Percentiles rank a stretch among this genome's conserved stretches.
Conservation (phyloP, 169 alveolate species). For the Plasmodium coatneyi region DNA sequence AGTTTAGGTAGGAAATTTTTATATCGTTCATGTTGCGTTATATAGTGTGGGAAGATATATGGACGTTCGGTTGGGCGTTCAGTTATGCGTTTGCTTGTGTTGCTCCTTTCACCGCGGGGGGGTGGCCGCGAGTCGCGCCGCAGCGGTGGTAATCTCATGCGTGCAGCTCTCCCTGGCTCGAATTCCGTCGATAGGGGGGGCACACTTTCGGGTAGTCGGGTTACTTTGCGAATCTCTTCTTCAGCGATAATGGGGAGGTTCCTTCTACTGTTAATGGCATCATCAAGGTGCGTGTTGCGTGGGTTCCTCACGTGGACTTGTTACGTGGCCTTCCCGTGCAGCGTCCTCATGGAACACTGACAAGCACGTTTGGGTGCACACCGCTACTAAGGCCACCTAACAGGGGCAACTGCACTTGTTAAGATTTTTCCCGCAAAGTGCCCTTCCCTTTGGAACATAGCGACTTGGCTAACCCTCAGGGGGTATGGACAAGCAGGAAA, state of each 20-base stretch:
- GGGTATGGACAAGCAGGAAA: neutral
- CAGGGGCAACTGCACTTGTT: neutral
- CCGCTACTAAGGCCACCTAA: neutral
- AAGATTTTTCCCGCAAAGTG: neutral
- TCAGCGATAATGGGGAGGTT: neutral
- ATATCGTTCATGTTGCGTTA: constrained; percentile 42
- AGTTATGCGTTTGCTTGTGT: neutral
- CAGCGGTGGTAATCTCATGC: neutral
- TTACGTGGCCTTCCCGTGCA: neutral
- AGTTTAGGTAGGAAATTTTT: constrained; percentile 58
- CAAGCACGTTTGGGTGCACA: neutral
- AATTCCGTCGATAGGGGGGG: neutral
- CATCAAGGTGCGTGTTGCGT: neutral
- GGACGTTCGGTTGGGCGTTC: neutral
- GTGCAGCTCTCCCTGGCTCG: neutral
- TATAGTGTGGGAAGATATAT: neutral
- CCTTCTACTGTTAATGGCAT: neutral
- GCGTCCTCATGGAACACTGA: too few species aligned
- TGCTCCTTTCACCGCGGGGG: neutral
- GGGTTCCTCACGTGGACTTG: neutral
- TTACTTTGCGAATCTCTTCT: neutral
- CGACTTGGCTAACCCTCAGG: neutral
- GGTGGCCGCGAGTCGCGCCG: neutral
- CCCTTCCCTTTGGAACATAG: neutral
- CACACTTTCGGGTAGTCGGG: neutral